Conservation (phyloP, 495 filamentous ascomycete genomes). For the Hyaloscypha finlandica region DNA sequence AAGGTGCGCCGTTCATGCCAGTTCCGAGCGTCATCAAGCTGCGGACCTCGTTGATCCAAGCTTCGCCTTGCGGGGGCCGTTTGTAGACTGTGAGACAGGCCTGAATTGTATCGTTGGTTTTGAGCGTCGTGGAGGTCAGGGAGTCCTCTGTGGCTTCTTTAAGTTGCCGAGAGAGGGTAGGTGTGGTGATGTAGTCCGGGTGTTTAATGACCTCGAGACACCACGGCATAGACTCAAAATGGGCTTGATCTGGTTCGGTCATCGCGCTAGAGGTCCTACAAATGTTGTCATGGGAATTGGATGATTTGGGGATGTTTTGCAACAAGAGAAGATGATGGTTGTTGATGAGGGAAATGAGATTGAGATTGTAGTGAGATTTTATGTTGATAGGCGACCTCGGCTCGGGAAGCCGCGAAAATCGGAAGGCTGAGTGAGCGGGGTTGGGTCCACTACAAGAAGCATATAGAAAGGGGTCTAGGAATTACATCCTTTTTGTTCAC, state of each 20-base stretch:
- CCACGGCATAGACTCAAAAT: slow-evolving; percentile 60
- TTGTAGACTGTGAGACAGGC: slow-evolving; percentile 49
- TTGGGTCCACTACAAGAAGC: too few species aligned
- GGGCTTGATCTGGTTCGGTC: slow-evolving; percentile 39
- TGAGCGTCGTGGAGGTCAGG: slow-evolving; percentile 57
- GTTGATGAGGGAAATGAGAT: not conserved
- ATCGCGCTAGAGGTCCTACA: not conserved
- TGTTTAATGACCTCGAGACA: slow-evolving; percentile 50
- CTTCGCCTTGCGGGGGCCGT: slow-evolving; percentile 29
- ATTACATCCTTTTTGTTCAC: too few species aligned
- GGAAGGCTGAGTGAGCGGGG: not conserved
- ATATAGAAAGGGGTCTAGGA: too few species aligned
- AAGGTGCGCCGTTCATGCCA: slow-evolving; percentile 58
- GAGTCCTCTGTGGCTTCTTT: slow-evolving; percentile 53
- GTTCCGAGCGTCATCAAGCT: slow-evolving; percentile 53
- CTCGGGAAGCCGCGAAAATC: not conserved
- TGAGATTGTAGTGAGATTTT: not conserved
- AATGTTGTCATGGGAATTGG: not conserved
- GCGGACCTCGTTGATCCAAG: slow-evolving; percentile 43
- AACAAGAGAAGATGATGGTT: not conserved
- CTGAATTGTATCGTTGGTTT: slow-evolving; percentile 50
- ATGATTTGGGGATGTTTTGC: not conserved
- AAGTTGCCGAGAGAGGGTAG: slow-evolving; percentile 42
- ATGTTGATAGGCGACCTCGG: not conserved
- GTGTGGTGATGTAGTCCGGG: slow-evolving; percentile 38